phyloP scores from a whole-genome alignment of 257 asterid genomes.

The Lavandula angustifolia region DNA sequence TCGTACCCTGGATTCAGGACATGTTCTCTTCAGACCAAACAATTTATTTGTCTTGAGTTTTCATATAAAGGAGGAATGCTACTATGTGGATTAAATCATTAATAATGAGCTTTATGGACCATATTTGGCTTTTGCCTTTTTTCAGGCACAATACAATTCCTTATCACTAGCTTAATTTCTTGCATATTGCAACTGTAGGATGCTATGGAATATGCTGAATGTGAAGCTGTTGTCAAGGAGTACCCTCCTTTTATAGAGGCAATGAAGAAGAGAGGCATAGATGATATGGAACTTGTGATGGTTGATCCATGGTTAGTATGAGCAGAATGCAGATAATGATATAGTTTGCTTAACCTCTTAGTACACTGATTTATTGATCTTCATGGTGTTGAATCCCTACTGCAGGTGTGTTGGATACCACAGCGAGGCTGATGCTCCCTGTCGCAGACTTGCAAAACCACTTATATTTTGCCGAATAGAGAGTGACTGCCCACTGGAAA shows the following conservation, averaged over 20 bases:
- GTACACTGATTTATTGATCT: conserved; percentile 23
- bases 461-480: conserved; percentile 91
- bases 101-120: not conserved
- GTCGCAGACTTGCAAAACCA: conserved; percentile 93
- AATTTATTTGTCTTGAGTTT: not conserved
- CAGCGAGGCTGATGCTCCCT: conserved; percentile 91
- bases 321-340: too few species aligned
- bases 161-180: conserved; percentile 8
- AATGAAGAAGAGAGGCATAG: conserved; percentile 98
- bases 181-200: conserved; percentile 48
- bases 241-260: conserved; percentile 91
- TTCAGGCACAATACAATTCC: not conserved
- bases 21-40: too few species aligned
- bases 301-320: conserved; percentile 92
- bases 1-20: too few species aligned
- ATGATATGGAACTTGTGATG: conserved; percentile 98
- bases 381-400: conserved; percentile 31
- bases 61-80: conserved; percentile 7
- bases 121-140: conserved; percentile 12
- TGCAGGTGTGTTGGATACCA: conserved; percentile 95
- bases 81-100: not conserved
- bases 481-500: conserved; percentile 96
- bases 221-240: conserved; percentile 90
- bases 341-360: conserved; percentile 13
- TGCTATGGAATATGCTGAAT: conserved; percentile 97